phyloP scores from a whole-genome alignment of 169 alveolate genomes.

The Plasmodium sp. region DNA sequence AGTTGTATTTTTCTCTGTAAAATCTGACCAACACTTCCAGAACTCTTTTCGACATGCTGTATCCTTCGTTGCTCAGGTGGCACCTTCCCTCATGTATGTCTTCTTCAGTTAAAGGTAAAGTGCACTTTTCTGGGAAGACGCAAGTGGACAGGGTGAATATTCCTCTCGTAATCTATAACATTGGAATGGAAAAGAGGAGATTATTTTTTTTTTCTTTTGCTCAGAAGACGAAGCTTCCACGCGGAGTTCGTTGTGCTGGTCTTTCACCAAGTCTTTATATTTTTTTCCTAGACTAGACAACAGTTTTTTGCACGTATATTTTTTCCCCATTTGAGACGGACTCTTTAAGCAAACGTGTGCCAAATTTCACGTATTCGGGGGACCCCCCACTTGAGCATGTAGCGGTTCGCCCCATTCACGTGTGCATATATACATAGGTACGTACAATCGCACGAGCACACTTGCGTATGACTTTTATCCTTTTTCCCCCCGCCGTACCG shows the following conservation, averaged over 20 bases:
- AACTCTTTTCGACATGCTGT: conserved; percentile 72
- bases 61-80: conserved; percentile 72
- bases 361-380: neutral
- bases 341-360: neutral
- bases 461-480: neutral
- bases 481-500: neutral
- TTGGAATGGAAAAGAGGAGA: neutral
- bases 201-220: neutral
- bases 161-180: conserved; percentile 60
- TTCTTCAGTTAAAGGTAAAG: conserved; percentile 58
- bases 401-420: neutral
- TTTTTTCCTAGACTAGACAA: neutral
- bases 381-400: neutral
- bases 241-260: neutral
- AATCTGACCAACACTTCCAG: conserved; percentile 60
- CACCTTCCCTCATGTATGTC: conserved; percentile 60
- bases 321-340: neutral
- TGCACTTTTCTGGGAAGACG: conserved; percentile 60
- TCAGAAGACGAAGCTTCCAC: neutral
- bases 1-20: conserved; percentile 73
- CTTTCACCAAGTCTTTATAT: neutral
- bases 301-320: conserved; percentile 1
- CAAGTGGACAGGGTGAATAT: conserved; percentile 62
- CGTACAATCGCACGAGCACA: neutral
- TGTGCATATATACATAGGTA: neutral